phyloP scores from a whole-genome alignment of 257 asterid species.

The Solanum ossicruentum region DNA sequence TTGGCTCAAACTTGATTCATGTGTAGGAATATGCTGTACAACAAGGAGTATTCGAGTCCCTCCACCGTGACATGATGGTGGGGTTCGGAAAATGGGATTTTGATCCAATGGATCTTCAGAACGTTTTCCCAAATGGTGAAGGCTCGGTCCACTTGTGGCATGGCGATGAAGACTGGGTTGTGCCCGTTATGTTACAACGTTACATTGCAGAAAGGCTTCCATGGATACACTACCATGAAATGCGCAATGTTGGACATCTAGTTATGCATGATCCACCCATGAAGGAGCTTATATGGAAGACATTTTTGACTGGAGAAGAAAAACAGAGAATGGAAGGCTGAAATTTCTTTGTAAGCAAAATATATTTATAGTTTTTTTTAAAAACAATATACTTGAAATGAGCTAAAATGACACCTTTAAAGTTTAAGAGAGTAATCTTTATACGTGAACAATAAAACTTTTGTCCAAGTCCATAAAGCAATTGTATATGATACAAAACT shows the following conservation, averaged over 20 bases:
- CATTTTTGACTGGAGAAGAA: slow-evolving; percentile 24
- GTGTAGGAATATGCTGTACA: slow-evolving; percentile 27
- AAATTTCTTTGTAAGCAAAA: neutral
- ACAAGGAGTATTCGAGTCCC: slow-evolving; percentile 35
- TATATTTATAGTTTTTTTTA: no score
- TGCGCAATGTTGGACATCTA: neutral
- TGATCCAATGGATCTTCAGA: slow-evolving; percentile 32
- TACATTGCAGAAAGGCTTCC: slow-evolving; percentile 32
- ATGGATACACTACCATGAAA: slow-evolving; percentile 11
- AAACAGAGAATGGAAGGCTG: neutral
- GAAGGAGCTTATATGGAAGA: slow-evolving; percentile 19
- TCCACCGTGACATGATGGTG: slow-evolving; percentile 34
- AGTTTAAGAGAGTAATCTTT: no score
- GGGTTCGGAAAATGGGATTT: slow-evolving; percentile 44
- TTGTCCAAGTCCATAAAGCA: no score
- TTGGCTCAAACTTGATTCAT: neutral
- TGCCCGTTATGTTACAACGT: slow-evolving; percentile 32
- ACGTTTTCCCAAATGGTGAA: slow-evolving; percentile 15
- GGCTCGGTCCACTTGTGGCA: slow-evolving; percentile 48
- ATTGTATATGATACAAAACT: neutral
- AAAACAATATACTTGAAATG: no score
- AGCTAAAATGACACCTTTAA: no score
- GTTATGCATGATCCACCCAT: neutral
- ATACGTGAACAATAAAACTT: no score
- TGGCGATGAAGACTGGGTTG: slow-evolving; percentile 35